Evolutionary conservation across 1,284 basidiomycete genomes (phyloP), one percentile per base, ranked within the genome.

Genomic region (Phenoliferia sp.): DNA sequence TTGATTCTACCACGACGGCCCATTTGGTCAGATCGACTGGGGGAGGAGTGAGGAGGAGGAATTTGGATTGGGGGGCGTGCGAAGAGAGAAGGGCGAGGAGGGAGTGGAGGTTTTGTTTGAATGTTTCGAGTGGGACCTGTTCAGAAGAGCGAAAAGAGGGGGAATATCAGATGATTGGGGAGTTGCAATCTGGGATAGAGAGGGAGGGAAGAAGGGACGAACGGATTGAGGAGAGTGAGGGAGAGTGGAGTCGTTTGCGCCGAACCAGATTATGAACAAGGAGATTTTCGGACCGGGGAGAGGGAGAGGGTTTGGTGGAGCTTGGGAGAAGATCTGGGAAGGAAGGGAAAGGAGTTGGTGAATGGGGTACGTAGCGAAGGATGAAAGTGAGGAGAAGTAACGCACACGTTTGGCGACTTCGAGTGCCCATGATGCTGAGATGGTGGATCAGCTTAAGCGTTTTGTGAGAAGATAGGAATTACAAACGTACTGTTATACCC

Each of bases 251-350:
- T 67, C 54, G 54, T 39, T 77, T 74, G 64, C 65, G 61, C 92
- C 92, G 71, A 90, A 90, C 92, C 91, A 95, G 76, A 95, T 87
- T 12, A 85, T 86, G 68, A 94, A 81, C 26, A 94, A 79, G 61
- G 85, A 85, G 56, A 92, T 83, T 68, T 84, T 15, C 73, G 86
- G n/a, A 68, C 60, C 62, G 35, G 44, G 36, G 26, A 54, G 55
- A 19, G 34, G 15, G 9, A 32, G 33, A 16, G 12, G 22, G 19
- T 19, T 26, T 52, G 7, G 22, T 52, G 28, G 7, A 9, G 19
- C 48, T n/a, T 19, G 48, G 5, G 48, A 26, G 19, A 52, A 52
- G 48, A 52, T 52, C 48, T 52, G 19, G 19, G 28, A 52, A 52
- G 48, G n/a, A n/a, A n/a, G n/a, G n/a, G n/a, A n/a, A n/a, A n/a